Conservation (phyloP, 192 early-diverging fungal genomes). For the Physocladia obscura region DNA sequence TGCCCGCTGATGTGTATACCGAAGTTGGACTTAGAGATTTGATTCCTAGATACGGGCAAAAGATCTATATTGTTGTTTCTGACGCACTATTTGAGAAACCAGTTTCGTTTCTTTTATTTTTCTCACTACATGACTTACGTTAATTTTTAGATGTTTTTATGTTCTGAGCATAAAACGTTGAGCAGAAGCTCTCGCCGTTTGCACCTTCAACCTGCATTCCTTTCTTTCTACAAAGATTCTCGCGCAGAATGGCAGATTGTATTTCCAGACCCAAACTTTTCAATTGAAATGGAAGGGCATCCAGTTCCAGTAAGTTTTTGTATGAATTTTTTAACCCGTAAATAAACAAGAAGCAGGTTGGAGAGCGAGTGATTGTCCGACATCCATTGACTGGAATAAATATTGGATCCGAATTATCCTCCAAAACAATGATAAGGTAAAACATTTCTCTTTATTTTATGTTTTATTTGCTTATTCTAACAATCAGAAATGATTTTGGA, state of each 20-base stretch:
- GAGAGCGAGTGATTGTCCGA: slow-evolving; percentile 28
- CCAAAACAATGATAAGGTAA: slow-evolving; percentile 28
- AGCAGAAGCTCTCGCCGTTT: slow-evolving; percentile 18
- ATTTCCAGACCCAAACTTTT: slow-evolving; percentile 30
- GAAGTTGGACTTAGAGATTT: slow-evolving; percentile 2
- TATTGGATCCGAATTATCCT: slow-evolving; percentile 30
- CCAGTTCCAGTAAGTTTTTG: slow-evolving; percentile 20
- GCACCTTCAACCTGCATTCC: slow-evolving; percentile 33
- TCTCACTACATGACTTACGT: neutral
- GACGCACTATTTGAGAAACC: slow-evolving; percentile 31
- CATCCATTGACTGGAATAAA: slow-evolving; percentile 38
- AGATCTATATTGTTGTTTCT: slow-evolving; percentile 30
- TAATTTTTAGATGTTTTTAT: slow-evolving; percentile 36
- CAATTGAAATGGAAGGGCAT: slow-evolving; percentile 38
- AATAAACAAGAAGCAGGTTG: slow-evolving; percentile 15
- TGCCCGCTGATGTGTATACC: slow-evolving; percentile 19
- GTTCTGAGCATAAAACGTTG: slow-evolving; percentile 35
- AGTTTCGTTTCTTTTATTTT: neutral
- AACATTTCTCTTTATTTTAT: neutral
- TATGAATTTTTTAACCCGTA: neutral
- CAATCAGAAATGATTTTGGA: slow-evolving; percentile 42
- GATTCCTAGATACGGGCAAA: slow-evolving; percentile 28
- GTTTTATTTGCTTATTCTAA: neutral
- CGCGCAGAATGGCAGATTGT: slow-evolving; percentile 39
- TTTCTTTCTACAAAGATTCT: slow-evolving; percentile 27